Base-by-base conservation (phyloP, 306 rosid species). In the Prunus kanzakura region DNA sequence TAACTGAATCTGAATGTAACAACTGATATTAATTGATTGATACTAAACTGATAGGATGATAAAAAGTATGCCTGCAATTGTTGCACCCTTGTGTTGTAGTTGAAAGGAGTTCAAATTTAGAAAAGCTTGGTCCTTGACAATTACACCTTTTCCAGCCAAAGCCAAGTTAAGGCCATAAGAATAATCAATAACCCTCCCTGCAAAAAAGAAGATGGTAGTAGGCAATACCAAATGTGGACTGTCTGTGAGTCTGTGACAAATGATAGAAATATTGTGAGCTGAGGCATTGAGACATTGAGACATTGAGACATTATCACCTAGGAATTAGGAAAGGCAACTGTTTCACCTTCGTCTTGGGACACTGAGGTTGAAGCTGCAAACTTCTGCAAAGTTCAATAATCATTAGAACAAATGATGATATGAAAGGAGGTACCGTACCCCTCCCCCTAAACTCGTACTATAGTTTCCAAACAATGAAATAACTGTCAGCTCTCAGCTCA, bases 141-240 rank as follows among this genome's bases (percentile, higher is more conserved):
- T 43, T 50, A 83, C 80, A 60, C 87, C 86, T 79, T 82, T 86
- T 58, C 75, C 71, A n/a, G 87, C 87, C 68, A 86, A 71, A 67
- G 86, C 87, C 76, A 80, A 76, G 46, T 76, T 79, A 54, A 79
- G 80, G 25, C 90, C 83, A 15, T 43, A 19, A 19, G 77, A 72
- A 78, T 22, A 56, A 49, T 60, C 76, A 69, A 16, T 60, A 58
- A 22, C 55, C 50, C 32, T 67, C 77, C 79, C 80, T 74, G 79
- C 71, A 1, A 16, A 43, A 29, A 72, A 62, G 62, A 38, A 57
- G 51, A 47, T 10, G 51, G 4, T 47, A 47, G 15, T 47, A 14
- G 51, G 51, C 51, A 47, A 47, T 12, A 47, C 51, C 12, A 47
- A 47, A 35, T 1, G 41, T 35, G 41, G 41, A 5, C 8, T 35